Conservation (phyloP, 2,329 filamentous ascomycete species). For the Aschersonia sp. region DNA sequence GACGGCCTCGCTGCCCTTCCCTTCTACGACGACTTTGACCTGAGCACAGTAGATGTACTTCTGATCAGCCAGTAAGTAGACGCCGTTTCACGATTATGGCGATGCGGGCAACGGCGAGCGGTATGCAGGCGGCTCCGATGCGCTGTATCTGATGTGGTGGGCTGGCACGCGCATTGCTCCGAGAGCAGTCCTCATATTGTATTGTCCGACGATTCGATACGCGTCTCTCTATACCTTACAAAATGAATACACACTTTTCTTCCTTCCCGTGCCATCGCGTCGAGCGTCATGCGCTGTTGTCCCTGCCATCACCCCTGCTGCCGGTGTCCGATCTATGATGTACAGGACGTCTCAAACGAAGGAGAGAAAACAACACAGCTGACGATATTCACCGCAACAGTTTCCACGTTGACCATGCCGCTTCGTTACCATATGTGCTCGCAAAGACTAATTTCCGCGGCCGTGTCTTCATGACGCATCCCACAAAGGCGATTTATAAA, state of each 20-base stretch:
- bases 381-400: conserved; percentile 28
- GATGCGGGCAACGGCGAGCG: background rate
- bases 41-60: conserved; percentile 92
- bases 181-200: background rate
- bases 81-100: background rate
- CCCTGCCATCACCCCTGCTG: background rate
- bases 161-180: background rate
- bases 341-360: background rate
- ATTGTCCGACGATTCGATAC: conserved; percentile 5
- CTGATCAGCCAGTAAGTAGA: conserved; percentile 92
- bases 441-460: conserved; percentile 97
- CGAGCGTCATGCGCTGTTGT: background rate
- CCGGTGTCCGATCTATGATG: no score
- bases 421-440: conserved; percentile 91
- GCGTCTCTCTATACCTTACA: conserved; percentile 13
- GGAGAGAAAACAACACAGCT: background rate
- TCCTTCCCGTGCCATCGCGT: conserved; percentile 9
- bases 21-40: conserved; percentile 96
- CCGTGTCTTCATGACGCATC: conserved; percentile 97
- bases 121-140: no score
- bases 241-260: conserved; percentile 19
- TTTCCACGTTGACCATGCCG: conserved; percentile 98
- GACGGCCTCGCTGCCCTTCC: conserved; percentile 86
- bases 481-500: conserved; percentile 98
- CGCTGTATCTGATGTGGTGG: background rate